phyloP scores from a whole-genome alignment of 176 grass and related monocot species.

The Thinopyrum elongatum region DNA sequence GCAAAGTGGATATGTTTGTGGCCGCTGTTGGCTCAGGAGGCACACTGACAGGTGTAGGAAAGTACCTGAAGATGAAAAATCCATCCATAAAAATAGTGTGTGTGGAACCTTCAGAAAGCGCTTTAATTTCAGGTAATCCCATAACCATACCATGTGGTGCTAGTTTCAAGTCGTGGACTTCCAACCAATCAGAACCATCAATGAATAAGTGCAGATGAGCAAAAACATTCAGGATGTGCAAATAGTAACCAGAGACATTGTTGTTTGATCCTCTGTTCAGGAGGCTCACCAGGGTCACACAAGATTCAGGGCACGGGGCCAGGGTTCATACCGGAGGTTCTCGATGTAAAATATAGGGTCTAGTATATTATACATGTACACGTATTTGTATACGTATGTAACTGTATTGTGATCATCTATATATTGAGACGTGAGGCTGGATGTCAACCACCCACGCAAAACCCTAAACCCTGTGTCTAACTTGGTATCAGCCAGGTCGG shows the following conservation, averaged over 20 bases:
- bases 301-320: slow-evolving; percentile 55
- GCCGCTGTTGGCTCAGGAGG: slow-evolving; percentile 56
- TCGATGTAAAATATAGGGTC: too few species aligned
- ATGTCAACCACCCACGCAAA: too few species aligned
- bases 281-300: slow-evolving; percentile 39
- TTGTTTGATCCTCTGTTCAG: neutral
- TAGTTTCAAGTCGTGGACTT: neutral
- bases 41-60: slow-evolving; percentile 63
- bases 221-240: neutral
- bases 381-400: too few species aligned
- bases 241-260: neutral
- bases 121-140: slow-evolving; percentile 63
- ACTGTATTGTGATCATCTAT: too few species aligned
- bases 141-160: neutral
- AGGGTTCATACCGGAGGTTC: slow-evolving; percentile 43
- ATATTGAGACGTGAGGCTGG: too few species aligned
- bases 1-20: slow-evolving; percentile 75
- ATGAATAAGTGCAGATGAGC: neutral
- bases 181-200: neutral
- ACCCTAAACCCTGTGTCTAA: too few species aligned
- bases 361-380: too few species aligned
- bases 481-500: too few species aligned
- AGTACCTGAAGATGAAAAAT: slow-evolving; percentile 76
- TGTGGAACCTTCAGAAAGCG: slow-evolving; percentile 71
- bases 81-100: slow-evolving; percentile 50